Evolutionary conservation across 306 rosid genomes (phyloP), one percentile per base, ranked within the genome.

Genomic region (Abrus precatorius): DNA sequence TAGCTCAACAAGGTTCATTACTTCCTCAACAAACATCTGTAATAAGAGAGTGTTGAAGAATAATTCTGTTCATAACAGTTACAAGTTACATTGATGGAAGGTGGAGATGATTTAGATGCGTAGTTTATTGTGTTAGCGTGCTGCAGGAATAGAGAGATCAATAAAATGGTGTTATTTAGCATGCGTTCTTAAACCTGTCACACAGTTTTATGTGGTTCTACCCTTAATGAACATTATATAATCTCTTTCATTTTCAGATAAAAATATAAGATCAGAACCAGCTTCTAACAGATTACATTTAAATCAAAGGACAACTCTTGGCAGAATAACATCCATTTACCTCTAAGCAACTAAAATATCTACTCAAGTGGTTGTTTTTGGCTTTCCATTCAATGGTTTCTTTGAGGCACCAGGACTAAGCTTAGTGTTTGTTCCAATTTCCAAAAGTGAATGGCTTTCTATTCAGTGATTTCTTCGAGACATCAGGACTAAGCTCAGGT

Each of bases 1-100:
- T 41, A 88, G 70, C 84, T 88, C 92, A 56, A 82, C 88, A 55
- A 86, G 86, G 41, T 82, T 84, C 90, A 88, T 86, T 45, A 88
- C 85, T 84, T 84, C 90, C 49, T 82, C 85, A 54, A 84, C 88
- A 84, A 86, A 88, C 85, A 86, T 79, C 92, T 88, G 82, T 3
- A 56, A 29, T 8, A 48, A 65, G 49, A 83, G 56, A 13, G 2
- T 44, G 71, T 48, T 34, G 10, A 75, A 80, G 69, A 29, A 70
- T 73, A 38, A 8, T 57, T 56, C 54, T 4, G 40, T 71, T 43
- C 5, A 4, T 44, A 41, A 8, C 41, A 43, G 8, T 43, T 71
- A n/a, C 6, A 40, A 43, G 8, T 43, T 71, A n/a, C 6, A 40
- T 63, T 40, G 6, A 3, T 20, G 20, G 20, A 20, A 20, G 20